Base-by-base conservation (phyloP, 2,329 filamentous ascomycete genomes). In the Allantophomopsis cytisporea region DNA sequence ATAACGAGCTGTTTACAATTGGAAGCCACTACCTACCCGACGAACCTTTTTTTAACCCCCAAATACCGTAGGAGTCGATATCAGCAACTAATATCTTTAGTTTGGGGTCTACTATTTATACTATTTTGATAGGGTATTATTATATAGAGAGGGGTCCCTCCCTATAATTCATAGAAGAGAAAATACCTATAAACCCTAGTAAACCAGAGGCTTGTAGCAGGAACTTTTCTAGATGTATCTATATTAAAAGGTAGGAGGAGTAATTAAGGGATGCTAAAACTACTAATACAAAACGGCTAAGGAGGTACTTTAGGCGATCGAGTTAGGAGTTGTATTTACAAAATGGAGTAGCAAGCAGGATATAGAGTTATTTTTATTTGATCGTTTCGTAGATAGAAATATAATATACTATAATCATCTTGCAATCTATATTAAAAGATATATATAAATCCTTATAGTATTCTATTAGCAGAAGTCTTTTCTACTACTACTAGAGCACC, bases 1-100 rank as follows among this genome's bases (percentile, higher is more conserved):
- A 48, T 43, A 51, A 52, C 30, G 50, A 54, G 17, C n/a, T n/a
- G n/a, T n/a, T n/a, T n/a, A n/a, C n/a, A n/a, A n/a, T 41, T 56
- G 17, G 50, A 55, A 40, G 49, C 48, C 33, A 40, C n/a, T 41
- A 43, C 37, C 47, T 57, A n/a, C 53, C 53, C 2, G 50, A 54
- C 32, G 45, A 42, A 20, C 46, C 45, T 6, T 56, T 55, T 42
- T 54, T 47, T 41, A 38, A 50, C 36, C 45, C 45, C 17, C 36
- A 37, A 13, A 36, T 31, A 18, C 37, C 40, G 12, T 48, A 34
- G 36, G 38, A 35, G 39, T 37, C 44, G 33, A 50, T 44, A 30
- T 28, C 17, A 36, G 41, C 39, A 14, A 47, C 39, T 20, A 43
- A 51, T 40, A 50, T 50, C 31, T 52, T 51, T 34, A 43, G 47